Base-by-base conservation (phyloP, 2,329 filamentous ascomycete genomes). In the Fusarium incarnatum region DNA sequence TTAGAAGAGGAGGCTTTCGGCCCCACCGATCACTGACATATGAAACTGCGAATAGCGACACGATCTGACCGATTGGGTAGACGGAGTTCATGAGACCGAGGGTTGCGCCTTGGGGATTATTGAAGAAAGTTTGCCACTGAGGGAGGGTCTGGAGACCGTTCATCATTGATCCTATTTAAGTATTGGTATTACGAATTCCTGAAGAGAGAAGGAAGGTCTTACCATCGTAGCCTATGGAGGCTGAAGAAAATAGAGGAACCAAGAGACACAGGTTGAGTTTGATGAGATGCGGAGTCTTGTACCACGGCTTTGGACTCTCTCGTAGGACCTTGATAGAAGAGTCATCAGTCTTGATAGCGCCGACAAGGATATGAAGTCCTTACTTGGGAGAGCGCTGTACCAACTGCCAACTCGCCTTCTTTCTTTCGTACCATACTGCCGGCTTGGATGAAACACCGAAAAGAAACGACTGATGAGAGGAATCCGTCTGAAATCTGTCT, bases 191-290 rank as follows among this genome's bases (percentile, higher is more conserved):
- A 16, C 1, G 8, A 8, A 9, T 5, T 16, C 4, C 8, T 9
- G 7, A 16, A 16, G 30, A 16, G 15, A 4, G 15, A 6, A 8
- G 3, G 8, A 28, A 13, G 15, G 15, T 4, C 32, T 37, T n/a
- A 79, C 81, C 82, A 79, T 84, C 83, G 41, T 83, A 85, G 8
- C 83, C 83, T 37, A 79, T 79, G 4, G 81, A 79, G 2, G 79
- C 77, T 0, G 82, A 81, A 1, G 82, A 83, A 0, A 84, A 67
- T 6, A 84, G 73, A 2, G 83, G 82, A 3, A 85, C 71, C 8
- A 84, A 54, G 1, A 85, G 77, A n/a, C 83, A 73, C 9, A 84
- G 68, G 56, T 85, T 85, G 13, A 85, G 77, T 28, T 78, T 71
- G 12, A 84, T 68, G 2, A 86, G 74, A 75, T 85, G 82, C 2